Evolutionary conservation across 1,284 basidiomycete genomes (phyloP).

Genomic region (Retiboletus flavoniger): DNA sequence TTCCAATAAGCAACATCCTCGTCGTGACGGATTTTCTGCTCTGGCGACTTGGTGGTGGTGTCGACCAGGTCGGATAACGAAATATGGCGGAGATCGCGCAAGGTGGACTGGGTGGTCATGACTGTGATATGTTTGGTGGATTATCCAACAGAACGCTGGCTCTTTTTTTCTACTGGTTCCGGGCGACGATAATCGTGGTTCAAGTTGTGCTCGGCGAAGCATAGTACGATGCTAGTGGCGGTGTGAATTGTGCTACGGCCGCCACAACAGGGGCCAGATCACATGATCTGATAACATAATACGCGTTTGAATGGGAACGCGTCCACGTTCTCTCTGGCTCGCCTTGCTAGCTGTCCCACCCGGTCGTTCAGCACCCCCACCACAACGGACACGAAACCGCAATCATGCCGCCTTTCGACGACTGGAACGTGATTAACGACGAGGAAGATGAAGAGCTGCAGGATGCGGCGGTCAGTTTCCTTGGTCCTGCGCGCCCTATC

Average conservation of each 20-base stretch:
- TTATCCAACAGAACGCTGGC: neutral
- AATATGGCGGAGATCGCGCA: conserved; percentile 46
- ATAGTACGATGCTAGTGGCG: neutral
- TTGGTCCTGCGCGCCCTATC: neutral
- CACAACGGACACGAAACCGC: neutral
- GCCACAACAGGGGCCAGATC: conserved; percentile 13
- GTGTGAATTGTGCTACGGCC: neutral
- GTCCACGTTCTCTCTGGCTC: conserved; percentile 3
- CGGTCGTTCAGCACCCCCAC: neutral
- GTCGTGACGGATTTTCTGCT: conserved; percentile 63
- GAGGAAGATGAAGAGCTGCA: conserved; percentile 79
- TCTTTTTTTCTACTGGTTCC: neutral
- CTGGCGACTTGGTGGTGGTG: conserved; percentile 35
- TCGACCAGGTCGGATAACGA: conserved; percentile 36
- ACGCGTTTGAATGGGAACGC: conserved; percentile 15
- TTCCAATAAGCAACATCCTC: conserved; percentile 70
- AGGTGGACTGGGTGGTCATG: conserved; percentile 24
- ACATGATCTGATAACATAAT: conserved; percentile 29
- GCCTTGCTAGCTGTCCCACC: neutral
- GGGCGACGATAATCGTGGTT: neutral
- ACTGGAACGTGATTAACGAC: conserved; percentile 73
- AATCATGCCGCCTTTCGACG: conserved; percentile 60
- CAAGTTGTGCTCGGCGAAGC: neutral
- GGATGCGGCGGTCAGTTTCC: conserved; percentile 52
- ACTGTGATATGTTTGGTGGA: neutral